Percentiles rank a stretch among this genome's conserved stretches.
phyloP scores from a whole-genome alignment of 768 basidiomycete genomes.

The Psilocybe azurescens region DNA sequence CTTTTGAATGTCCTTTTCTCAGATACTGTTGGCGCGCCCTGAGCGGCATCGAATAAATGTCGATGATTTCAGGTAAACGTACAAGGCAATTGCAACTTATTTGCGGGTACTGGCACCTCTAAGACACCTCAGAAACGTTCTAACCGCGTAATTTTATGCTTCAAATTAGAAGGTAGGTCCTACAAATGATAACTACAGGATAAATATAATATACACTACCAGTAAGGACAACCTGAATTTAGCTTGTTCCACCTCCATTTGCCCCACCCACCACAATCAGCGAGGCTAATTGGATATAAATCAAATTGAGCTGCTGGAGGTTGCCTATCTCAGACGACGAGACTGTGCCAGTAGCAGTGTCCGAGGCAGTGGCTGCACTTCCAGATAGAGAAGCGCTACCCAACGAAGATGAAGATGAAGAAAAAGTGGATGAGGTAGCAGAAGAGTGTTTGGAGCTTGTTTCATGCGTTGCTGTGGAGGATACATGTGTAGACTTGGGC shows the following conservation, averaged over 20 bases:
- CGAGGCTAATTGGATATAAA: conserved; percentile 22
- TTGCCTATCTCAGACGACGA: conserved; percentile 11
- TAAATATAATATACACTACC: no score
- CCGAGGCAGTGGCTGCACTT: conserved; percentile 13
- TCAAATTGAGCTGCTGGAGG: conserved; percentile 20
- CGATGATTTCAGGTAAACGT: no score
- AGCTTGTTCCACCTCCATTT: conserved; percentile 11
- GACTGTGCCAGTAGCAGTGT: neutral
- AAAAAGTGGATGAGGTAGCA: neutral
- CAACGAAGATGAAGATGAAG: conserved; percentile 11
- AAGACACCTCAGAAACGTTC: no score
- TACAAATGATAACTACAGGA: no score
- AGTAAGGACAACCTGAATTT: neutral
- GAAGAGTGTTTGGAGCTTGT: conserved; percentile 2
- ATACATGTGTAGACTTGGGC: no score
- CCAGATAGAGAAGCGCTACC: neutral
- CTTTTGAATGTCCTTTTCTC: no score
- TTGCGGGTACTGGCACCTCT: no score
- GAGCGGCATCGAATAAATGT: no score
- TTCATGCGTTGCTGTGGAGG: conserved; percentile 12
- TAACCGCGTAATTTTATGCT: no score
- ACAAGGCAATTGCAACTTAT: no score
- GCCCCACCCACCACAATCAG: conserved; percentile 17
- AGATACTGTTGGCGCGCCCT: no score
- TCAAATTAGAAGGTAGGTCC: no score